These are phyloP conservation scores for Naematelia aurantialba DNA, from an alignment of 768 basidiomycete species.

Conservation along the genomic window DNA sequence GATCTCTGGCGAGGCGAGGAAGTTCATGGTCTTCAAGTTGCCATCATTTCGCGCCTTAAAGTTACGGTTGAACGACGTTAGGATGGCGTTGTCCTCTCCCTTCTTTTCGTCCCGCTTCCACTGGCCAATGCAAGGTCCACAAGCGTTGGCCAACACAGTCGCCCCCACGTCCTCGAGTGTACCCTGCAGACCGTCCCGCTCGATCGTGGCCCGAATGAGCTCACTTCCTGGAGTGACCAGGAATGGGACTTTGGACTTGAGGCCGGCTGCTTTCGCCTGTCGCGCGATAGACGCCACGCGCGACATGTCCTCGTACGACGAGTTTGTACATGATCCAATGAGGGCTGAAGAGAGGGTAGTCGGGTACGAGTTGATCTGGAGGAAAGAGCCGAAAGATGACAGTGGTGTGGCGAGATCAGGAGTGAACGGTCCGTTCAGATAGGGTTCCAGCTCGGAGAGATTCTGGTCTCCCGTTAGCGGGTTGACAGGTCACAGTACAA, in stretches of 20 bases:
- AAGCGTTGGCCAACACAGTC: conserved; percentile 91
- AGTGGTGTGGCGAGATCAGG: conserved; percentile 93
- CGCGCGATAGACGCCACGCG: conserved; percentile 84
- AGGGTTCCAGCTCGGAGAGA: conserved; percentile 81
- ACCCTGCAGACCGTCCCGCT: conserved; percentile 81
- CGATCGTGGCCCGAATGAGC: conserved; percentile 95
- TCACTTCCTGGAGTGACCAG: conserved; percentile 59
- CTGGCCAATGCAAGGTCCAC: conserved; percentile 98
- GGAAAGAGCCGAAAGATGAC: conserved; percentile 76
- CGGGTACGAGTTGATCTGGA: conserved; percentile 85
- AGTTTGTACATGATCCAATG: conserved; percentile 99
- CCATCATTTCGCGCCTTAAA: conserved; percentile 97
- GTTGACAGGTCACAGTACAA: background rate
- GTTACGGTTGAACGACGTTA: conserved; percentile 95
- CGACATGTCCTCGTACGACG: conserved; percentile 85
- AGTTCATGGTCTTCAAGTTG: conserved; percentile 88
- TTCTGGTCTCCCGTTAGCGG: conserved; percentile 58
- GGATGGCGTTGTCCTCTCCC: conserved; percentile 88
- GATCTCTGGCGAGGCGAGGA: conserved; percentile 91
- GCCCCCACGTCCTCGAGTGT: conserved; percentile 86
- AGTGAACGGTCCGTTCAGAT: conserved; percentile 94
- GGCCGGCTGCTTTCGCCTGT: conserved; percentile 79
- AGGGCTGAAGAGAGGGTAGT: conserved; percentile 81
- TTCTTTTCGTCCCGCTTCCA: conserved; percentile 91
- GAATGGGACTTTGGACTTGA: conserved; percentile 62